Base-by-base conservation (phyloP, 2,329 filamentous ascomycete species). In the Fusarium proliferatum region DNA sequence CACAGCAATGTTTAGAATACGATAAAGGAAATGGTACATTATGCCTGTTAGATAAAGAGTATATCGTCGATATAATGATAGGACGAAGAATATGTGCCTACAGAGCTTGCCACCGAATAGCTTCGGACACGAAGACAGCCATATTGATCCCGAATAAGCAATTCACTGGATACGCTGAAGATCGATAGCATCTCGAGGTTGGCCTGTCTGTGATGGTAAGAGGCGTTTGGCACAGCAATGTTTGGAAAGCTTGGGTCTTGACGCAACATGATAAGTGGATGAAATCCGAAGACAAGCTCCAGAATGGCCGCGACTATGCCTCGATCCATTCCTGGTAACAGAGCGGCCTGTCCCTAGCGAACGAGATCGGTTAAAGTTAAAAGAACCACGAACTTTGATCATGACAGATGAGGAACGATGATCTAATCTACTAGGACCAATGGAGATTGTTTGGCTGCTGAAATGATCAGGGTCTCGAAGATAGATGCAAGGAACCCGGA, bases 401-500 rank as follows among this genome's bases (percentile, higher is more conserved):
- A 6, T 33, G 57, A 51, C 17, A 48, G 36, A 39, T 28, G 65
- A 39, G 64, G 41, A 42, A 53, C 16, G 53, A 56, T 23, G n/a
- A 61, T 63, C 38, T 45, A 60, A 51, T 55, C 23, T 42, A 9
- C 51, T 69, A 64, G 58, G 49, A 46, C 43, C 56, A 62, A 42
- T 66, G 13, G 21, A 21, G 36, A 71, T 45, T 33, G 33, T 67
- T 57, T 51, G 49, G 46, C 58, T 65, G 43, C 26, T 55, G 49
- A 46, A 46, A 34, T 34, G 51, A 68, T 57, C 56, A 48, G 52
- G 59, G 57, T 48, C 52, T 57, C 58, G 56, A 19, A n/a, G 48
- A 63, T 45, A 46, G 69, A 71, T 59, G 53, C 48, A 67, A 69
- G 60, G 71, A 56, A 74, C 67, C 71, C 67, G 59, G 62, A 72